Conservation (phyloP, 352 stramenopile genomes). For the Globisporangium nodosum region DNA sequence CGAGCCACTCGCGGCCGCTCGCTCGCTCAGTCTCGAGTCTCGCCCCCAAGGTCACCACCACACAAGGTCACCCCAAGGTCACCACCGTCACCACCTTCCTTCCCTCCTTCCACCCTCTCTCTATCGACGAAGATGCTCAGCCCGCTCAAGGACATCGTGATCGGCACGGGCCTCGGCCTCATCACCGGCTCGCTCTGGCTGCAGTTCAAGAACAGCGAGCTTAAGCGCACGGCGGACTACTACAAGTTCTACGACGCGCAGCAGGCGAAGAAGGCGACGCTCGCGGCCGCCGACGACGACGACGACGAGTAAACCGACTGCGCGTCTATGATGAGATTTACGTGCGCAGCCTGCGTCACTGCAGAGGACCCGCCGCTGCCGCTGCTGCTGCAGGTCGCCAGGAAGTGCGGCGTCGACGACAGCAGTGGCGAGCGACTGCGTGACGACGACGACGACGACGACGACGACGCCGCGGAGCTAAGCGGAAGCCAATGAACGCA, state of each 20-base stretch:
- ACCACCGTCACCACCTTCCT: background rate
- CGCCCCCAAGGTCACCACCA: background rate
- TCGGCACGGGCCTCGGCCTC: conserved; percentile 65
- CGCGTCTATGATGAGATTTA: no score
- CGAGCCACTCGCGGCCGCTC: background rate
- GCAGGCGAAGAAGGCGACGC: conserved; percentile 54
- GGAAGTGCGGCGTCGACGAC: no score
- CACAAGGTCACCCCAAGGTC: background rate
- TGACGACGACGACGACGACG: background rate
- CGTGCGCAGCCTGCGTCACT: background rate
- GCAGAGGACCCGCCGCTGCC: background rate
- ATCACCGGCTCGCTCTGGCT: conserved; percentile 50
- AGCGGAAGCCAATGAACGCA: background rate
- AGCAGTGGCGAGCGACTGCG: background rate
- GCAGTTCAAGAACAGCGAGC: conserved; percentile 56
- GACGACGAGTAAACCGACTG: conserved; percentile 20
- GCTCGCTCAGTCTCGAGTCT: background rate
- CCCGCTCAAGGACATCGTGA: conserved; percentile 76
- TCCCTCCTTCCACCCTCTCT: background rate
- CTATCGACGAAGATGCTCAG: conserved; percentile 50
- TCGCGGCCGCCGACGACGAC: conserved; percentile 31
- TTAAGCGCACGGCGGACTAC: conserved; percentile 71
- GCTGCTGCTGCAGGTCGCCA: no score
- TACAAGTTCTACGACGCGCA: conserved; percentile 82
- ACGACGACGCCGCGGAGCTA: conserved; percentile 1